phyloP scores from a whole-genome alignment of 1,284 basidiomycete species.

The Puccinia horiana region DNA sequence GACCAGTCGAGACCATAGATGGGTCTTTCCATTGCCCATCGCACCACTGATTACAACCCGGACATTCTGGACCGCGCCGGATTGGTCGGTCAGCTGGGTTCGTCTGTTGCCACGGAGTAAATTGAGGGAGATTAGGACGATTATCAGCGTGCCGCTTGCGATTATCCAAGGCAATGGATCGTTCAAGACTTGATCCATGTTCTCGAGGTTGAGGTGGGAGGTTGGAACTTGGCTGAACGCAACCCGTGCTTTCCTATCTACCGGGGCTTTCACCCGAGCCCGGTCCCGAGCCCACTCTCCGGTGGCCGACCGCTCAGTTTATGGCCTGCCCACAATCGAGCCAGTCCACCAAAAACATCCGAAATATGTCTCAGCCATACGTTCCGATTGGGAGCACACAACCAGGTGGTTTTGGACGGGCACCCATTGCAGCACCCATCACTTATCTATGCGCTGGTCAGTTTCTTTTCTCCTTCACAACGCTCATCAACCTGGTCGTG shows the following conservation, averaged over 20 bases:
- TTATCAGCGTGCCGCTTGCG: background rate
- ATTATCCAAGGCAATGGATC: background rate
- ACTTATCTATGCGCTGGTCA: slow-evolving; percentile 45
- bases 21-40: slow-evolving; percentile 42
- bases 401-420: slow-evolving; percentile 19
- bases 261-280: too few species aligned
- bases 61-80: background rate
- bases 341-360: background rate
- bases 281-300: background rate
- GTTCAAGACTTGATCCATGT: background rate
- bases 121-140: background rate
- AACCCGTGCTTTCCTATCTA: too few species aligned
- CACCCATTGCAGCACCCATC: background rate
- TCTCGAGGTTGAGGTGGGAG: background rate
- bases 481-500: background rate
- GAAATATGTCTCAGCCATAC: slow-evolving; percentile 43
- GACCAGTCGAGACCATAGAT: slow-evolving; percentile 42
- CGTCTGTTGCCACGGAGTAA: background rate
- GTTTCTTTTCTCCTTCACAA: background rate
- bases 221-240: too few species aligned
- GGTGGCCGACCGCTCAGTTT: background rate
- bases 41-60: slow-evolving; percentile 34
- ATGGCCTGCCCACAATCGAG: background rate
- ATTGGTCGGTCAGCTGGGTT: background rate
- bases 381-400: background rate